A percentile compares a stretch with the other conserved stretches of the same genome.
Conservation (phyloP, 2,329 filamentous ascomycete genomes). For the Colletotrichum plurivorum region DNA sequence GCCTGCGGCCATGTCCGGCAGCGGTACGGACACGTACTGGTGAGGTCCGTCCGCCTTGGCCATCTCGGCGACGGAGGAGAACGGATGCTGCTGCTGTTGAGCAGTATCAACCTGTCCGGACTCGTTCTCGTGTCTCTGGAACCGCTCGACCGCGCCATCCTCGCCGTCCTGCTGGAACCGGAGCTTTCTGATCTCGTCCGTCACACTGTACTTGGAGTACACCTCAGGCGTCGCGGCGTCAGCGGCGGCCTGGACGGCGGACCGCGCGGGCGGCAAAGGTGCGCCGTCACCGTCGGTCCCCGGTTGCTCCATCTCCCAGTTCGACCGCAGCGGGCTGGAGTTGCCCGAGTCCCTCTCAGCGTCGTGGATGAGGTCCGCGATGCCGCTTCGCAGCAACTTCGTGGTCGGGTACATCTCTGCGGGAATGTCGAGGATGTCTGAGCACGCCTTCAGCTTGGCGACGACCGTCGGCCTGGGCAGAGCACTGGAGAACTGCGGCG, state of each 20-base stretch:
- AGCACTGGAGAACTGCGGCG: slow-evolving; percentile 13
- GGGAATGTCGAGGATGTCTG: slow-evolving; percentile 18
- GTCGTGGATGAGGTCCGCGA: slow-evolving; percentile 33
- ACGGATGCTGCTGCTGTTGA: not conserved
- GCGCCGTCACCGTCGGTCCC: not conserved
- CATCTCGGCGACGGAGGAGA: not conserved
- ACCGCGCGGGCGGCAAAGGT: not conserved
- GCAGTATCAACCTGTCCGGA: not conserved
- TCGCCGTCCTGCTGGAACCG: slow-evolving; percentile 30
- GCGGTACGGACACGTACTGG: slow-evolving; percentile 3
- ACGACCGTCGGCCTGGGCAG: slow-evolving; percentile 9
- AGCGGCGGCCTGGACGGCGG: not conserved
- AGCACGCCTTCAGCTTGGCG: slow-evolving; percentile 22
- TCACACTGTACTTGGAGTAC: slow-evolving; percentile 37
- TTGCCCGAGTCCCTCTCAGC: slow-evolving; percentile 19
- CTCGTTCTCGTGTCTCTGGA: not conserved
- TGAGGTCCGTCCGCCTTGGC: not conserved
- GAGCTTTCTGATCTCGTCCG: slow-evolving; percentile 36
- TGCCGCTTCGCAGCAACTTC: slow-evolving; percentile 22
- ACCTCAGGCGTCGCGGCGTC: slow-evolving; percentile 8
- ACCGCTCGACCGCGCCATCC: slow-evolving; percentile 4
- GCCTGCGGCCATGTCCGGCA: not conserved
- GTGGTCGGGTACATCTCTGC: slow-evolving; percentile 33
- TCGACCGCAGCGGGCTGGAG: slow-evolving; percentile 20
- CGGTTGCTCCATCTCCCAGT: slow-evolving; percentile 28